These are phyloP conservation scores for Nitzschia sp. DNA, from an alignment of 108 stramenopile genomes.

Conservation along the genomic window DNA sequence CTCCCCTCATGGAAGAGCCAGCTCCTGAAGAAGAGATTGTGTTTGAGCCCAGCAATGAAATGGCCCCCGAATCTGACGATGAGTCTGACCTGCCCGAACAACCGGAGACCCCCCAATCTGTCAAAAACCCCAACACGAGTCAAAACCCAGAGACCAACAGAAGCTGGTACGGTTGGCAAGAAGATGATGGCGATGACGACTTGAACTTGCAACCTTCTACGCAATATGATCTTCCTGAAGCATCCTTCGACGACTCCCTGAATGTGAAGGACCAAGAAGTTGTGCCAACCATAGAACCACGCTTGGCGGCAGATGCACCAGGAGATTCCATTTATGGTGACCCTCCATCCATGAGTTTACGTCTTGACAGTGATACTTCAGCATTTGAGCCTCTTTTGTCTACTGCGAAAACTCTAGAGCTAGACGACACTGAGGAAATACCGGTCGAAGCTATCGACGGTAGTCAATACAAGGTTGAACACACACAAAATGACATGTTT, in stretches of 20 bases:
- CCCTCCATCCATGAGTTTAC: too few species aligned
- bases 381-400: too few species aligned
- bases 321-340: too few species aligned
- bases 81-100: not conserved
- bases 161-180: not conserved
- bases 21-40: not conserved
- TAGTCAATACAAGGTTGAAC: too few species aligned
- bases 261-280: too few species aligned
- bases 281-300: too few species aligned
- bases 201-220: not conserved
- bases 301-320: too few species aligned
- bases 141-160: too few species aligned
- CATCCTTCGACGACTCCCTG: not conserved
- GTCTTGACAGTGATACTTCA: too few species aligned
- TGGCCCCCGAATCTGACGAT: not conserved
- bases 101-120: not conserved
- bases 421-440: too few species aligned
- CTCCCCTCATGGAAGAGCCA: not conserved
- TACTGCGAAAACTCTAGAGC: too few species aligned
- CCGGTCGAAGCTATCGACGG: too few species aligned
- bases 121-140: not conserved
- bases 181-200: not conserved
- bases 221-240: not conserved
- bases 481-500: conserved; percentile 7
- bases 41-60: not conserved